Base-by-base conservation (phyloP, 176 grass and related monocot genomes). In the Urochloa ruziziensis region DNA sequence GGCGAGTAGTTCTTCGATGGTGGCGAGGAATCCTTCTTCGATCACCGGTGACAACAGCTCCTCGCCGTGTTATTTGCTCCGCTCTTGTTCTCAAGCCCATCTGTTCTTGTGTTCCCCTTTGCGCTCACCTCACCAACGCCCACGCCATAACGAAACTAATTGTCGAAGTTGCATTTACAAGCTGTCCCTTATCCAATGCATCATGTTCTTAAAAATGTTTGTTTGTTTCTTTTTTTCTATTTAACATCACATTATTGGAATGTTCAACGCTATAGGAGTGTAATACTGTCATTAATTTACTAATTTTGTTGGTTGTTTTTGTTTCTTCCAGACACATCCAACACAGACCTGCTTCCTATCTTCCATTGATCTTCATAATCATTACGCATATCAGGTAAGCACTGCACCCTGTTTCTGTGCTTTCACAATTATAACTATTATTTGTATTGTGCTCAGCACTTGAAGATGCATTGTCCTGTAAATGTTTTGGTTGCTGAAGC, bases 331-430 rank as follows among this genome's bases (percentile, higher is more conserved):
- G 92, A 98, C 95, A 15, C 95, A 98, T 85, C 95, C 95, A 60
- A 98, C 95, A 63, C 95, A 98, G 79, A 98, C 92, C 35, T 98
- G 95, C 80, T 98, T 98, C 84, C 57, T 98, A 68, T 98, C 95
- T 73, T 98, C 92, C 46, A 91, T 98, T 82, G 95, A 98, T 91
- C 95, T 98, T 81, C 95, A 98, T 81, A 98, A 94, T 71, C 95
- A 98, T 90, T 98, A 98, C 84, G 92, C 95, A 2, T 98, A 98
- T 89, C 95, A 98, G 89, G 95, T 98, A 57, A 86, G 74, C 40
- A 37, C 12, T 65, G 78, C 21, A 56, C 12, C 13, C 48, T 74
- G 29, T 27, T 84, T 48, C 12, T 58, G 52, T 89, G 48, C 33
- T 79, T 82, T 7, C 36, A 25, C 39, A 30, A 43, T 80, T 62